Evolutionary conservation across 2,329 filamentous ascomycete genomes (phyloP), one percentile per base, ranked within the genome.

Genomic region (Botrytis tulipae): DNA sequence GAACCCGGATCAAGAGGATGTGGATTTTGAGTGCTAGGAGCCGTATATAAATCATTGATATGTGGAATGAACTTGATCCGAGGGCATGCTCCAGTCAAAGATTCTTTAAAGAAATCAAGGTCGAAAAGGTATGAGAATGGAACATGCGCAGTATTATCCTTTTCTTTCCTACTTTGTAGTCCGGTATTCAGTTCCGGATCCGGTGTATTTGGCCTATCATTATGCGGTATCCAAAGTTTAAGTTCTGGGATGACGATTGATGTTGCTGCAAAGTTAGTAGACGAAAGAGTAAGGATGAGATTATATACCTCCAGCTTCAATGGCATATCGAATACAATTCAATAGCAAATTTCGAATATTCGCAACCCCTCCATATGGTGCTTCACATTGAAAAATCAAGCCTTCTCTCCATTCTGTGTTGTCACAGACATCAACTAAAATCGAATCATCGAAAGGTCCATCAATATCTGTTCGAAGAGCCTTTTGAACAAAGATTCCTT

Each of bases 271-370:
- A 57, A 35, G 59, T 70, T 71, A 71, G 70, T 35, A 14, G 20
- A 4, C n/a, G 60, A n/a, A 37, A 20, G 40, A 44, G 3, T 32
- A 5, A 5, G 9, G 14, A 20, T 35, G 9, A 8, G 42, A 18
- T 4, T 0, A 78, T 9, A 6, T 78, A 61, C 77, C 82, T 20
- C 82, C 83, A 44, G 78, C 82, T 69, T 80, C 78, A 57, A 84
- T 83, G 7, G 83, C 81, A 70, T 83, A 84, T 22, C 83, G 80
- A 12, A 84, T 77, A 76, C 83, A 84, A 68, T 83, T 83, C 12
- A 84, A 75, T 20, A 84, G 82, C 74, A 82, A 82, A 72, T 83
- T 83, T 46, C 83, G 79, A 62, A 84, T 77, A 78, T 84, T 83
- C 42, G 81, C 82, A 59, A 84, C 79, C 29, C 82, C 82, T 57